These are phyloP conservation scores for Rhizopogon rudus DNA, from an alignment of 768 basidiomycete genomes.

Conservation along the genomic window DNA sequence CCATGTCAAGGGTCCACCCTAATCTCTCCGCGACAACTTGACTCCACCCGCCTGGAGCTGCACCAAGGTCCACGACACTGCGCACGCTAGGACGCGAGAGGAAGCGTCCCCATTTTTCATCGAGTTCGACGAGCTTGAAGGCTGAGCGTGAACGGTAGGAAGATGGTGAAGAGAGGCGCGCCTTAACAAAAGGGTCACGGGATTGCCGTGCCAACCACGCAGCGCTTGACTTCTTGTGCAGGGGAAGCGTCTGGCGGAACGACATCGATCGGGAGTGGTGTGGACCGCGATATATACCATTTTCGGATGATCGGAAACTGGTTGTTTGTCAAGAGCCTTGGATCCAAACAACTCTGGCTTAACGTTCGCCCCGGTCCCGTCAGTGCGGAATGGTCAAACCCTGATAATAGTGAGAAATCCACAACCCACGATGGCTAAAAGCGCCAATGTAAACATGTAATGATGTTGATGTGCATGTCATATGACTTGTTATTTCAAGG, in stretches of 20 bases:
- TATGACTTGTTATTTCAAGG: no score
- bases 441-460: not conserved
- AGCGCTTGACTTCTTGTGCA: slow-evolving; percentile 25
- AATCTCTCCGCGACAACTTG: slow-evolving; percentile 70
- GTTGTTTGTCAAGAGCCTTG: not conserved
- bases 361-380: no score
- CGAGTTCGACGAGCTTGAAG: slow-evolving; percentile 85
- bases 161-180: slow-evolving; percentile 38
- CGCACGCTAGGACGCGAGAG: slow-evolving; percentile 46
- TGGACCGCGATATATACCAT: no score
- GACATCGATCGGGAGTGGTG: slow-evolving; percentile 12
- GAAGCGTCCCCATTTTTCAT: slow-evolving; percentile 50
- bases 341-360: not conserved
- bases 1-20: slow-evolving; percentile 35
- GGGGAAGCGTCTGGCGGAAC: slow-evolving; percentile 31
- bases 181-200: slow-evolving; percentile 67
- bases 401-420: no score
- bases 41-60: slow-evolving; percentile 93
- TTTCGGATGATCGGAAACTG: not conserved
- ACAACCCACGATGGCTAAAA: not conserved
- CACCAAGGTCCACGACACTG: slow-evolving; percentile 82
- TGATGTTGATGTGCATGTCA: no score
- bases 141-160: slow-evolving; percentile 83
- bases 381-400: not conserved
- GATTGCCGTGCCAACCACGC: slow-evolving; percentile 72